Conservation (phyloP, 2,329 filamentous ascomycete species). For the Escovopsis weberi region DNA sequence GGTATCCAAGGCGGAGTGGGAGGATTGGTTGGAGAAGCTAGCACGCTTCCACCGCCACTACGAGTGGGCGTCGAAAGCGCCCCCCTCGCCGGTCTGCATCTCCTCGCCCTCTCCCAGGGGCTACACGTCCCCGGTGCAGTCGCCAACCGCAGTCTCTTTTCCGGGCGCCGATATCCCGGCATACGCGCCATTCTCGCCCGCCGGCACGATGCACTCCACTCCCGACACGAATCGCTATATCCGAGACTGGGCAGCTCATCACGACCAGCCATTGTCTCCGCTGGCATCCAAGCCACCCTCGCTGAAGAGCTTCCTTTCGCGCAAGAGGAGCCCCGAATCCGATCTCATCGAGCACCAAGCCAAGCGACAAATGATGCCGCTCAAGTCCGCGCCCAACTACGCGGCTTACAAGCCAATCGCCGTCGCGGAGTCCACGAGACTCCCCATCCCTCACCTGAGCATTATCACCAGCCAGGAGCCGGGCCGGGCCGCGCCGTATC, state of each 20-base stretch:
- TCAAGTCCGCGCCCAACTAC: conserved; percentile 9
- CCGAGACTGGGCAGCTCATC: conserved; percentile 26
- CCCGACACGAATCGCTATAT: conserved; percentile 21
- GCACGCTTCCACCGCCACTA: conserved; percentile 74
- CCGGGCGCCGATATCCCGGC: conserved; percentile 15
- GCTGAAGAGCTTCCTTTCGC: conserved; percentile 22
- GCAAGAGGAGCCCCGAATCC: conserved; percentile 38
- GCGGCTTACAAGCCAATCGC: not conserved
- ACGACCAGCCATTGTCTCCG: conserved; percentile 30
- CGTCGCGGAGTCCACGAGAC: conserved; percentile 24
- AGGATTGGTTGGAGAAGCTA: conserved; percentile 71
- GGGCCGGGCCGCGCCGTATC: conserved; percentile 15
- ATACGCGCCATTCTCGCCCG: conserved; percentile 15
- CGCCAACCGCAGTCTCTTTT: conserved; percentile 27
- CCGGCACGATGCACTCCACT: conserved; percentile 22
- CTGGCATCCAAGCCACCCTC: conserved; percentile 32
- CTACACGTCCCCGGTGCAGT: conserved; percentile 33
- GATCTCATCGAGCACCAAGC: conserved; percentile 38
- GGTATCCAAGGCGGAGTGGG: conserved; percentile 76
- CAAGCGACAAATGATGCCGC: conserved; percentile 29
- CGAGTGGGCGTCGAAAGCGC: conserved; percentile 45
- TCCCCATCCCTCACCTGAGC: conserved; percentile 59
- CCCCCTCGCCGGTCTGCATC: conserved; percentile 26
- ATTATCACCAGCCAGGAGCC: conserved; percentile 36
- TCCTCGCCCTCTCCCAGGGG: conserved; percentile 25